Evolutionary conservation across 805 yeast genomes (phyloP).

Genomic region (Starmerella geochares): DNA sequence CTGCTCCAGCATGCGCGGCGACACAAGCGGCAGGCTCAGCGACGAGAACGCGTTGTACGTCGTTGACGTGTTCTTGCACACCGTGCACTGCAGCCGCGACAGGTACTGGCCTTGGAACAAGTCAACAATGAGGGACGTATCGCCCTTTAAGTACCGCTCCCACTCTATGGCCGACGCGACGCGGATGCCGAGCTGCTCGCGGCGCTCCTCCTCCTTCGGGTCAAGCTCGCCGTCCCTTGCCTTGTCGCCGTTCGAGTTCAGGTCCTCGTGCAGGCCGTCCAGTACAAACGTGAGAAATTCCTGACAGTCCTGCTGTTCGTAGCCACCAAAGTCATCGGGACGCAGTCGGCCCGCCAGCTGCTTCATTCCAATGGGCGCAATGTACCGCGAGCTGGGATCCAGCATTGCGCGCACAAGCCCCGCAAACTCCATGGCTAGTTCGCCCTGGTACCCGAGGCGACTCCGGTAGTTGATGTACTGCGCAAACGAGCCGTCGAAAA

Average conservation of each 20-base stretch:
- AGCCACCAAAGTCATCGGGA: constrained; percentile 52
- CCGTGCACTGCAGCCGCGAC: constrained; percentile 63
- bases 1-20: constrained; percentile 25
- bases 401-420: constrained; percentile 45
- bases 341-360: constrained; percentile 50
- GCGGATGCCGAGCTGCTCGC: constrained; percentile 67
- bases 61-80: constrained; percentile 68
- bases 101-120: constrained; percentile 81
- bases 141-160: constrained; percentile 74
- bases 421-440: constrained; percentile 59
- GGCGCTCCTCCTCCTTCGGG: constrained; percentile 56
- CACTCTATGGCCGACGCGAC: constrained; percentile 82
- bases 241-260: constrained; percentile 53
- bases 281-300: constrained; percentile 67
- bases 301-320: constrained; percentile 76
- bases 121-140: constrained; percentile 70
- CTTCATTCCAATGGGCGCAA: constrained; percentile 58
- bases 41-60: constrained; percentile 77
- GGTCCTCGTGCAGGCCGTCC: constrained; percentile 74
- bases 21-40: constrained; percentile 58
- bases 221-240: constrained; percentile 50
- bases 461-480: constrained; percentile 63
- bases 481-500: constrained; percentile 50
- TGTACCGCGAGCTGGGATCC: constrained; percentile 33
- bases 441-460: constrained; percentile 70